A percentile compares a stretch with the other conserved stretches of the same genome.
Evolutionary conservation across 306 rosid species (phyloP).

Genomic region (Oxytropis ochrocephala): DNA sequence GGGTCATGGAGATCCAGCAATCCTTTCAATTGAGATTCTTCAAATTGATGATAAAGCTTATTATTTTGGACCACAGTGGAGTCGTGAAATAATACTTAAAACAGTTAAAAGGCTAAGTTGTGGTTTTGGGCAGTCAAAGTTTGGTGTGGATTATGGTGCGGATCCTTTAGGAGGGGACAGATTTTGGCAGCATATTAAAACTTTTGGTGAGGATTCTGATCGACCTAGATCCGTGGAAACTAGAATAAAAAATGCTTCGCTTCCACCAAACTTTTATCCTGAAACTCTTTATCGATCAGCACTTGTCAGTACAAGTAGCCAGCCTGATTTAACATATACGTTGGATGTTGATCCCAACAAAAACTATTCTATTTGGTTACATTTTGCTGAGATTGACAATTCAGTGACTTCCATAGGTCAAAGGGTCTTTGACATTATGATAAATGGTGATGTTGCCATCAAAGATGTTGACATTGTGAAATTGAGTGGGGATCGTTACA

Average conservation of each 20-base stretch:
- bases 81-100: slow-evolving; percentile 55
- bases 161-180: slow-evolving; percentile 84
- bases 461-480: slow-evolving; percentile 62
- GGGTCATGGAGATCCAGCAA: slow-evolving; percentile 98
- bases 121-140: slow-evolving; percentile 70
- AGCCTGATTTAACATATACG: slow-evolving; percentile 60
- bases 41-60: slow-evolving; percentile 71
- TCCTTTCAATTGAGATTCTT: slow-evolving; percentile 90
- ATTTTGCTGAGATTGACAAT: slow-evolving; percentile 81
- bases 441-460: slow-evolving; percentile 54
- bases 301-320: slow-evolving; percentile 50
- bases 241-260: slow-evolving; percentile 58
- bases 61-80: slow-evolving; percentile 46
- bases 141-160: slow-evolving; percentile 60
- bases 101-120: slow-evolving; percentile 77
- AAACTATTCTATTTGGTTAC: slow-evolving; percentile 92
- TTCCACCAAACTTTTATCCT: slow-evolving; percentile 82
- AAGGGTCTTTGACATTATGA: slow-evolving; percentile 69
- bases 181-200: slow-evolving; percentile 53
- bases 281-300: slow-evolving; percentile 75
- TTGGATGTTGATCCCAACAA: slow-evolving; percentile 83
- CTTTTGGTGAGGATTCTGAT: slow-evolving; percentile 61
- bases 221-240: slow-evolving; percentile 53
- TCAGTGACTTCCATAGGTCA: slow-evolving; percentile 50
- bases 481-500: slow-evolving; percentile 59